Conservation (phyloP, 1,139 yeast genomes). For the Zygosaccharomyces sapae region DNA sequence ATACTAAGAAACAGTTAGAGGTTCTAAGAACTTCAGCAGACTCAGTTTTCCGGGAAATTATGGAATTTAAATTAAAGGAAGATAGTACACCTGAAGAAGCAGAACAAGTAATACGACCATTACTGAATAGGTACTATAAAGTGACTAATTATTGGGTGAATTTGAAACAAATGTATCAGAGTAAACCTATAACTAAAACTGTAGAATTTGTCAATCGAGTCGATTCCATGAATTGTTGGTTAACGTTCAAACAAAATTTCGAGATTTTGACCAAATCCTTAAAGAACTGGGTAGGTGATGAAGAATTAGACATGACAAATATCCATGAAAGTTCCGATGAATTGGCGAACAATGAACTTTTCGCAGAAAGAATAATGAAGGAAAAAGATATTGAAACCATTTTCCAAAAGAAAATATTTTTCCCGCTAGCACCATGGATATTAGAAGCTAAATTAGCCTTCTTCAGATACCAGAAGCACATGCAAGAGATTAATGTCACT, state of each 20-base stretch:
- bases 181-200: constrained; percentile 67
- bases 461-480: constrained; percentile 56
- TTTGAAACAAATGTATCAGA: constrained; percentile 68
- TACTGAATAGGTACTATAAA: constrained; percentile 60
- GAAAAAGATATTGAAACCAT: constrained; percentile 77
- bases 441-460: constrained; percentile 73
- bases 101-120: constrained; percentile 22
- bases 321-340: constrained; percentile 33
- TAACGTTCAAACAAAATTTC: constrained; percentile 68
- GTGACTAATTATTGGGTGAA: constrained; percentile 81
- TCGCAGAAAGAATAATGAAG: constrained; percentile 82
- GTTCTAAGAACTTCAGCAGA: constrained; percentile 74
- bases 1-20: constrained; percentile 67
- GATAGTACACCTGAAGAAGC: constrained; percentile 20
- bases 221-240: constrained; percentile 83
- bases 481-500: constrained; percentile 70
- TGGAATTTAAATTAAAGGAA: constrained; percentile 37
- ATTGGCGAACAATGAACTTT: constrained; percentile 59
- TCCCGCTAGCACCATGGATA: constrained; percentile 47
- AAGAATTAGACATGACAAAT: constrained; percentile 51
- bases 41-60: constrained; percentile 62
- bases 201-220: constrained; percentile 61
- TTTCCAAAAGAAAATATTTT: constrained; percentile 47
- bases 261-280: constrained; percentile 51
- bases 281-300: constrained; percentile 73